A percentile compares a stretch with the other conserved stretches of the same genome.
These are phyloP conservation scores for Saccharomyces hybrid DNA, from an alignment of 1,139 yeast genomes.

Conservation along the genomic window DNA sequence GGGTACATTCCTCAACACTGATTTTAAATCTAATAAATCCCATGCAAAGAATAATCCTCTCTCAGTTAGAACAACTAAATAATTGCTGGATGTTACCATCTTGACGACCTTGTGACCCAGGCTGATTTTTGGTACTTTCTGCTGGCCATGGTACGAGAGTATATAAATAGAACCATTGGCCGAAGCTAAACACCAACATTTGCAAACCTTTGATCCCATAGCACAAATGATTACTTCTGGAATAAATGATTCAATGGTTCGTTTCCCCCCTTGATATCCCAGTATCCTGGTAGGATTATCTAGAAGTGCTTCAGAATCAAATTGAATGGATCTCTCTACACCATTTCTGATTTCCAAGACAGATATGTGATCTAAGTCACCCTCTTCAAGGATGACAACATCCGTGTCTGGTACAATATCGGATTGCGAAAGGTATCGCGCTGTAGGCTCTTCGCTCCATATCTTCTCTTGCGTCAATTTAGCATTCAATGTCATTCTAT, in stretches of 20 bases:
- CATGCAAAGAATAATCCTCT: constrained; percentile 30
- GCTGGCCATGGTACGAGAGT: constrained; percentile 23
- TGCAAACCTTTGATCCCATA: constrained; percentile 24
- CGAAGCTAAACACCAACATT: constrained; percentile 30
- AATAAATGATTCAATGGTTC: constrained; percentile 41
- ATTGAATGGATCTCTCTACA: constrained; percentile 30
- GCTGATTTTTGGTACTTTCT: constrained; percentile 22
- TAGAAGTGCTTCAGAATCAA: constrained; percentile 26
- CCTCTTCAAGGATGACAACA: constrained; percentile 25
- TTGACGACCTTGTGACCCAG: constrained; percentile 30
- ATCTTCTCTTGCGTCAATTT: constrained; percentile 24
- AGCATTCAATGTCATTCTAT: constrained; percentile 25
- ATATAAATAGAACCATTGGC: constrained; percentile 26
- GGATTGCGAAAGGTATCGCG: constrained; percentile 22
- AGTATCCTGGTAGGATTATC: constrained; percentile 46
- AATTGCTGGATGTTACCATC: constrained; percentile 14
- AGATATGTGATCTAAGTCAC: constrained; percentile 20
- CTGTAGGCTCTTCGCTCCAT: constrained; percentile 27
- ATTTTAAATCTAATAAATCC: constrained; percentile 17
- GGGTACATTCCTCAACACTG: constrained; percentile 23
- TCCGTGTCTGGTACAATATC: constrained; percentile 30
- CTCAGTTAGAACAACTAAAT: constrained; percentile 25
- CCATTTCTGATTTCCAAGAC: constrained; percentile 44
- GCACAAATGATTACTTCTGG: constrained; percentile 42
- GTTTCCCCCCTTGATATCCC: constrained; percentile 37